Base-by-base conservation (phyloP, 495 filamentous ascomycete genomes). In the Astrocystis sublimbata region DNA sequence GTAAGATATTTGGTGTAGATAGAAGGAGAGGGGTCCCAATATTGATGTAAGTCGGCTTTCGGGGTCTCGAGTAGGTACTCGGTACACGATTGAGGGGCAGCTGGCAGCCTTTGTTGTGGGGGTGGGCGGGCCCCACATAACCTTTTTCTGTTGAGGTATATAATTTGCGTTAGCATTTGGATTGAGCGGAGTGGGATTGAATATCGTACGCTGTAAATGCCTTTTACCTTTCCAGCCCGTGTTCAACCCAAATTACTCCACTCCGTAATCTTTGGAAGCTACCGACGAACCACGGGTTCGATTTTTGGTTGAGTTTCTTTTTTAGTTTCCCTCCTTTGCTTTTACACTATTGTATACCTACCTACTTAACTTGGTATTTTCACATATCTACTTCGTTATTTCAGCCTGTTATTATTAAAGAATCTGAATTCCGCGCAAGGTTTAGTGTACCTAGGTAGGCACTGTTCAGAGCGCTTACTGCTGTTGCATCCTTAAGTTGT, bases 181-280 rank as follows among this genome's bases (percentile, higher is more conserved):
- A 3, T 6, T 5, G 46, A 36, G 26, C 51, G 60, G 60, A 62
- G 60, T 62, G 60, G 60, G 60, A 62, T 62, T 55, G 51, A 56
- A 62, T 62, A 62, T 31, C 50, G 60, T 46, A 62, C 60, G 50
- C 51, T 49, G 50, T 56, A 54, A 55, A 62, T 62, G 60, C 60
- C 60, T 62, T 62, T 62, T 62, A 62, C 60, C 60, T 62, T 55
- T 54, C 43, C 51, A 49, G 51, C 50, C 51, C 60, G 60, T 62
- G 60, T 62, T 62, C 51, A 55, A 62, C 60, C 60, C 60, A 62
- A 49, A 23, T 55, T 13, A 62, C 60, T 62, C 60, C 60, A 62
- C 50, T 62, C 60, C 51, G 60, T 41, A 62, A 62, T 62, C 60
- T 62, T 62, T 62, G 60, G 60, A 62, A 62, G 40, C 33, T 12